These are phyloP conservation scores for Sisymbrium altissimum DNA, from an alignment of 345 rosid species.

Conservation along the genomic window DNA sequence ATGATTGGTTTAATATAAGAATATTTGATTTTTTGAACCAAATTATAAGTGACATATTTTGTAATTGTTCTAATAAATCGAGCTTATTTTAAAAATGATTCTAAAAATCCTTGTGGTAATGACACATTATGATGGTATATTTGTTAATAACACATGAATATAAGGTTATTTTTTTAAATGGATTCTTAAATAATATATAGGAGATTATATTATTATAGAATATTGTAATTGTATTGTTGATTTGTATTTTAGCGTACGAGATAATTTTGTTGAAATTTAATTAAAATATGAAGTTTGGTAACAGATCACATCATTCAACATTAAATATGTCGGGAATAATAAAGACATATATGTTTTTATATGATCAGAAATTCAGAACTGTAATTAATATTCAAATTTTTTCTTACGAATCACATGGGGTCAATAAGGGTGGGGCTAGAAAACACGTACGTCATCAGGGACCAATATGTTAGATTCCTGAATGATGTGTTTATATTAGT, in stretches of 20 bases:
- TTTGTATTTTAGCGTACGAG: not conserved
- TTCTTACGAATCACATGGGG: conserved; percentile 16
- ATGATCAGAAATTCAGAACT: not conserved
- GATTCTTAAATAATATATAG: no score
- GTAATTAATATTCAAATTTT: not conserved
- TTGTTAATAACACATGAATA: no score
- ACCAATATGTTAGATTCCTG: not conserved
- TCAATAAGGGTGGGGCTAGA: conserved; percentile 28
- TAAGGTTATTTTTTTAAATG: no score
- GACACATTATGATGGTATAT: no score
- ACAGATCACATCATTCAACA: conserved; percentile 9
- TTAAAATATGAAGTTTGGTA: not conserved
- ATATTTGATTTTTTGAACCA: no score
- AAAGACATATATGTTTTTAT: not conserved
- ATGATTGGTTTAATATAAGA: no score
- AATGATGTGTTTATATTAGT: conserved; percentile 4
- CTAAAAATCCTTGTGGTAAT: no score
- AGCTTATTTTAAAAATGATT: no score
- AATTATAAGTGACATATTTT: no score
- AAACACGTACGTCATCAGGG: not conserved
- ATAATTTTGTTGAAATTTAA: not conserved
- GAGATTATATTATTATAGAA: not conserved
- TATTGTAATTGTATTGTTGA: not conserved
- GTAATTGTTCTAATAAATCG: no score
- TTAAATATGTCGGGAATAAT: not conserved